Evolutionary conservation across 352 stramenopile genomes (phyloP), one percentile per base, ranked within the genome.

Genomic region (Globisporangium yorkense): DNA sequence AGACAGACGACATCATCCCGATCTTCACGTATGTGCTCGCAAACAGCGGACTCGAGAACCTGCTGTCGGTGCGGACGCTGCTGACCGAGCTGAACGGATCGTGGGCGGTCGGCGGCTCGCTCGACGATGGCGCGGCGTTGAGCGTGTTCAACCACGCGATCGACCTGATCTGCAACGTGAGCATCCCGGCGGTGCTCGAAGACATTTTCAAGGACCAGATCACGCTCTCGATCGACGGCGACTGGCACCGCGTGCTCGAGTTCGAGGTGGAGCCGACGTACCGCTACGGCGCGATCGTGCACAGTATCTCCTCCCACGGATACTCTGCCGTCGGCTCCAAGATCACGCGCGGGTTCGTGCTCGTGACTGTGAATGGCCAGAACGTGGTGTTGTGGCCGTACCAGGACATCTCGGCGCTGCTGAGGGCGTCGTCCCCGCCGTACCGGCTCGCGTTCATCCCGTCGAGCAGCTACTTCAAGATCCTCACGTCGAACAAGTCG

Each of bases 171-270:
- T 75, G 78, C 50, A 90, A 88, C 40, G 83, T 96, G 41, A 93
- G 72, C 50, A 96, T 96, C 51, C 86, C 86, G 9, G 86, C 84
- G 5, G 84, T 94, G 4, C 56, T 96, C 35, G 86, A 96, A 67
- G 86, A 96, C 57, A 96, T 96, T 39, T 94, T 96, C 73, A 92
- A 89, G 59, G 86, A 96, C 54, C 86, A 94, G 59, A 88, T 94
- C 56, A 91, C 82, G n/a, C 70, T 96, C 5, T 89, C 86, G 15
- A 92, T 96, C 59, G 86, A 96, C 48, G 82, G 82, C 3, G 84
- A 94, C 44, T 96, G 86, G 86, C 72, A 75, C 2, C 75, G 77
- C 45, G 77, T 91, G 2, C 65, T 96, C 27, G 86, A 90, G 31
- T 84, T 96, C 43, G 86, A 94, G 53, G 68, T 83, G 27, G 86